Evolutionary conservation across 768 basidiomycete species (phyloP), one percentile per base, ranked within the genome.

Genomic region (Suillus discolor): DNA sequence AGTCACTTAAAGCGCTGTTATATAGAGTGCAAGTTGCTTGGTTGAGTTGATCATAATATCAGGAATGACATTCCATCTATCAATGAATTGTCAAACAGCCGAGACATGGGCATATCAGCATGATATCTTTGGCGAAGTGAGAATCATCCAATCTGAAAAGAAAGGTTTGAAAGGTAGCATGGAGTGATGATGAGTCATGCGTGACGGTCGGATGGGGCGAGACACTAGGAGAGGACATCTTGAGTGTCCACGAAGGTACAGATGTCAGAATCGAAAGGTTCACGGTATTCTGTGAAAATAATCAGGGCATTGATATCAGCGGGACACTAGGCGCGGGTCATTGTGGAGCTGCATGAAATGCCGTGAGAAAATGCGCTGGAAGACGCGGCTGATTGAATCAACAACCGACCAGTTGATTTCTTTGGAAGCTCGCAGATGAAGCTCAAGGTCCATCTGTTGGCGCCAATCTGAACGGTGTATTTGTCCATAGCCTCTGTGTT

Each of bases 71-170:
- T 63, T 72, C 62, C 65, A 79, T 78, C 53, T 75, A 11, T 73
- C 70, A 16, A 79, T 71, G 39, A 89, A 79, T 3, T 66, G 75
- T 28, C 79, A 81, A 36, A 92, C 83, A 41, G 83, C 79, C 31
- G 77, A 80, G 12, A 87, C 66, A 72, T 91, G 91, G 1, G 89
- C 91, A 70, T 87, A 78, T 89, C 89, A 92, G 74, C 88, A 91
- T 16, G 89, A 89, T 39, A 91, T 74, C 62, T 88, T 85, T 20
- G 83, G 81, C 34, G 80, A 78, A 1, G 86, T 87, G 57, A 92
- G 83, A 36, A 86, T 67, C 72, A 80, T 79, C 73, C 86, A 80
- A 25, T 79, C 75, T 2, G 83, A 83, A 8, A 85, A 71, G 0
- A 67, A 67, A 16, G 78, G 69, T 45, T 67, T 71, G 68, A 80